Percentiles rank a stretch among this genome's conserved stretches.
phyloP scores from a whole-genome alignment of 2,329 filamentous ascomycete species.

The Pseudogymnoascus sp. region DNA sequence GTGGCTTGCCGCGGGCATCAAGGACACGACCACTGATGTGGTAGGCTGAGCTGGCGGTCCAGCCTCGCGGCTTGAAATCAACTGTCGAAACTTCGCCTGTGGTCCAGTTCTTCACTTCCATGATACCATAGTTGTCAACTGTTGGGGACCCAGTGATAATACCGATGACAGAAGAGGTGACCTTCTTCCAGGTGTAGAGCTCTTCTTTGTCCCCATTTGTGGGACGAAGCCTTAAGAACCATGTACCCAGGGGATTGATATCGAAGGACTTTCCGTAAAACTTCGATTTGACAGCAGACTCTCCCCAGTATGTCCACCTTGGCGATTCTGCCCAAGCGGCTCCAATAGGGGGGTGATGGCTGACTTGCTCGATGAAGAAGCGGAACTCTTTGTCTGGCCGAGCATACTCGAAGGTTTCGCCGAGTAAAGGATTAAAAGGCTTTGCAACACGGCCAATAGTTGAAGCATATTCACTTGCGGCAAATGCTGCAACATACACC shows the following conservation, averaged over 20 bases:
- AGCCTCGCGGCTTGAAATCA: slow-evolving; percentile 91
- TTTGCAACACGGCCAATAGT: slow-evolving; percentile 96
- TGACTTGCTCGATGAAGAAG: slow-evolving; percentile 97
- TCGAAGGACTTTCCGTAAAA: slow-evolving; percentile 98
- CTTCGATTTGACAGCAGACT: slow-evolving; percentile 90
- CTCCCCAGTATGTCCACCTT: slow-evolving; percentile 95
- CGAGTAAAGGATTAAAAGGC: slow-evolving; percentile 92
- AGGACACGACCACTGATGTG: slow-evolving; percentile 81
- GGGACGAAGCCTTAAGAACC: slow-evolving; percentile 84
- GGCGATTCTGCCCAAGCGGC: slow-evolving; percentile 88
- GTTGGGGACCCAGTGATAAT: slow-evolving; percentile 96
- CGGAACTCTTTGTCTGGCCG: slow-evolving; percentile 95
- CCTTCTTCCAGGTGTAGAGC: slow-evolving; percentile 97
- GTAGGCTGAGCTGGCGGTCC: slow-evolving; percentile 90
- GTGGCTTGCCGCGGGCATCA: slow-evolving; percentile 69
- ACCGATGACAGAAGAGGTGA: slow-evolving; percentile 92
- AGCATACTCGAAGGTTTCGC: slow-evolving; percentile 95
- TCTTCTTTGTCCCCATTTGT: slow-evolving; percentile 70
- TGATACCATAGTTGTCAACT: slow-evolving; percentile 95
- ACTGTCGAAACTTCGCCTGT: slow-evolving; percentile 85
- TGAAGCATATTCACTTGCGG: slow-evolving; percentile 91
- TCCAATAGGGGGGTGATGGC: slow-evolving; percentile 91
- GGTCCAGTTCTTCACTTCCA: slow-evolving; percentile 97
- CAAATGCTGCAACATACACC: slow-evolving; percentile 91
- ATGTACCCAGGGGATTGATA: slow-evolving; percentile 91